A percentile compares a stretch with the other conserved stretches of the same genome.
These are phyloP conservation scores for Thielaviopsis musarum DNA, from an alignment of 2,329 filamentous ascomycete species.

Conservation along the genomic window DNA sequence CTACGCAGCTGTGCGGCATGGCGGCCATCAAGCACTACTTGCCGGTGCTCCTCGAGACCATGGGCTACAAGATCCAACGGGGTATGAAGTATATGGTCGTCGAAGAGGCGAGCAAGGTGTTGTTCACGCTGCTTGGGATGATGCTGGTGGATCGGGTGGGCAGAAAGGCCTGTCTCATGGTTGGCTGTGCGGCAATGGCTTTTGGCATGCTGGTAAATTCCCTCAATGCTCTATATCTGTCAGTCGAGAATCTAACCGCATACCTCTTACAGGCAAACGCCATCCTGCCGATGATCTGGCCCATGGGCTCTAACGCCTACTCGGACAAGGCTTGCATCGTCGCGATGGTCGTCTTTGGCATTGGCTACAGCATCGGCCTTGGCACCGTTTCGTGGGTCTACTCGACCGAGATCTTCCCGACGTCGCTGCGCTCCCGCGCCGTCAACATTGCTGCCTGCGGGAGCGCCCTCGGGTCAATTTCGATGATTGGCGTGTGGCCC, in stretches of 20 bases:
- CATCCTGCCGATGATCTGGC: conserved; percentile 32
- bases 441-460: conserved; percentile 38
- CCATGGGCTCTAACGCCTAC: conserved; percentile 13
- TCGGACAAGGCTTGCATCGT: conserved; percentile 34
- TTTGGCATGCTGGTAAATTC: conserved; percentile 31
- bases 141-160: conserved; percentile 37
- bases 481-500: conserved; percentile 38
- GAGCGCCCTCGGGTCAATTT: conserved; percentile 36
- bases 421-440: conserved; percentile 36
- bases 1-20: conserved; percentile 43
- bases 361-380: conserved; percentile 41
- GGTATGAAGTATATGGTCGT: conserved; percentile 37
- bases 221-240: not conserved
- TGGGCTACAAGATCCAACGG: conserved; percentile 31
- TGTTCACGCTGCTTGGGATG: conserved; percentile 38
- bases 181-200: conserved; percentile 35
- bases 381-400: conserved; percentile 43
- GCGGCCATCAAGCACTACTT: conserved; percentile 45
- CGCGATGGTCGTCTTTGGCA: conserved; percentile 41
- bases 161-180: conserved; percentile 29
- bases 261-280: conserved; percentile 30
- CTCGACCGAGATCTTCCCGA: conserved; percentile 44
- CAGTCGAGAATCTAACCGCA: not conserved
- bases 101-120: conserved; percentile 40
- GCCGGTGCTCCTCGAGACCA: conserved; percentile 32